Conservation (phyloP, 768 basidiomycete species). For the Pleurotus tuoliensis region DNA sequence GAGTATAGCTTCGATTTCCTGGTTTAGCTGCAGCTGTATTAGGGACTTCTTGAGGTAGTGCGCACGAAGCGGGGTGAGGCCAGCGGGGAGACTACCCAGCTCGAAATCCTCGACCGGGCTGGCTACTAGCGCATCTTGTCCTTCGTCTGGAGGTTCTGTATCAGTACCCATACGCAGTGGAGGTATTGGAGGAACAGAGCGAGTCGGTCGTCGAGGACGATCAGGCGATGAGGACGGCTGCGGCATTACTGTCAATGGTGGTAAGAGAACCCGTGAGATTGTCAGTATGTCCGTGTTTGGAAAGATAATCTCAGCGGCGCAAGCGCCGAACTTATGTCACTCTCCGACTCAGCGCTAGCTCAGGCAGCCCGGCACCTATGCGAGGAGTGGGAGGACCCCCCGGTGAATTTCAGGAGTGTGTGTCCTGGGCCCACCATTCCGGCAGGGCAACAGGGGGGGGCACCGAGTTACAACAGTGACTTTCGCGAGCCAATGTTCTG, state of each 20-base stretch:
- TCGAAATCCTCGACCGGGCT: not conserved
- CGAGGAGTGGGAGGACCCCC: too few relatives aligned
- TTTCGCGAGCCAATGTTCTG: too few relatives aligned
- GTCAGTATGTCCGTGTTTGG: not conserved
- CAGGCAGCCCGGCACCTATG: too few relatives aligned
- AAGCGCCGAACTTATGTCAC: too few relatives aligned
- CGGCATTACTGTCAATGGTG: not conserved
- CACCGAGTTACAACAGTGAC: too few relatives aligned
- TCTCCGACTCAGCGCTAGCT: too few relatives aligned
- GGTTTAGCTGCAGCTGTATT: conserved; percentile 76
- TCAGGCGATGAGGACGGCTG: not conserved
- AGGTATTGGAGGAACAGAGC: conserved; percentile 12
- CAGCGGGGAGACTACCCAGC: conserved; percentile 11
- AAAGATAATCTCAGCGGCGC: not conserved
- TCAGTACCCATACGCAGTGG: not conserved
- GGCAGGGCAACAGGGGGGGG: too few relatives aligned
- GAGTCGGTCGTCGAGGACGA: not conserved
- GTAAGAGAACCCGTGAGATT: not conserved
- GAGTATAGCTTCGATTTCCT: conserved; percentile 72
- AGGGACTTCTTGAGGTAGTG: conserved; percentile 99
- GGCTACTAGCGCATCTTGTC: not conserved
- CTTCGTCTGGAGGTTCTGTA: not conserved
- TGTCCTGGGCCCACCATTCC: too few relatives aligned
- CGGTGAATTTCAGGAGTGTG: too few relatives aligned
- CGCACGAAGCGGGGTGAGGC: conserved; percentile 83